Evolutionary conservation across 495 filamentous ascomycete genomes (phyloP), one percentile per base, ranked within the genome.

Genomic region (Cercophora sp.): DNA sequence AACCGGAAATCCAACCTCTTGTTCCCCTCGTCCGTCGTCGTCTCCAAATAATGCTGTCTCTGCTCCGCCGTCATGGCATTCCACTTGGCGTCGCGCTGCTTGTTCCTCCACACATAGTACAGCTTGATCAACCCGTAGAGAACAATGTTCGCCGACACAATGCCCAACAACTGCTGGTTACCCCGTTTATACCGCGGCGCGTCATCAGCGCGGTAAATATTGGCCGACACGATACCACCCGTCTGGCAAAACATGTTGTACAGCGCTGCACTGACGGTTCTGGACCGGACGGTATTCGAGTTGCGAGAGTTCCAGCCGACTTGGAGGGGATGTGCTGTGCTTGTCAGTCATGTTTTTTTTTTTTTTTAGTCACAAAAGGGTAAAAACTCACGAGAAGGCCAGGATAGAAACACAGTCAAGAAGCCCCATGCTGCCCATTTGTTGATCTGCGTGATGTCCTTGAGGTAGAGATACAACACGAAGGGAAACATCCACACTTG

Each of bases 181-280:
- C 83, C 85, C 0, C 74, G 77, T 31, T 71, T 74, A 46, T 88
- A 87, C 18, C 73, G 67, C 5, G 85, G 83, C 20, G 79, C 80
- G 52, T 87, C 84, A 9, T 80, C 63, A 52, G 20, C 4, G 13
- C 82, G 81, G 56, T 87, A 87, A 34, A 86, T 83, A 59, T 88
- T 86, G 32, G 78, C 79, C 1, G 70, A 62, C 48, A 87, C 78
- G 44, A 88, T 82, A 19, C 71, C 84, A 25, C 77, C 76, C 0
- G 76, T 72, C 59, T 90, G 85, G 1, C 85, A 80, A 48, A 74
- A 76, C 85, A 90, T 88, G 85, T 84, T 48, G 70, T 84, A 54
- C 67, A 76, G 3, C 67, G 77, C 77, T 0, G 82, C 81, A 1
- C 78, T 77, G 3, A 89, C 85, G 15, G 84, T 82, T 1, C 86